Percentiles rank a stretch among this genome's conserved stretches.
Evolutionary conservation across 352 stramenopile species (phyloP).

Genomic region (Phytophthora cactorum): DNA sequence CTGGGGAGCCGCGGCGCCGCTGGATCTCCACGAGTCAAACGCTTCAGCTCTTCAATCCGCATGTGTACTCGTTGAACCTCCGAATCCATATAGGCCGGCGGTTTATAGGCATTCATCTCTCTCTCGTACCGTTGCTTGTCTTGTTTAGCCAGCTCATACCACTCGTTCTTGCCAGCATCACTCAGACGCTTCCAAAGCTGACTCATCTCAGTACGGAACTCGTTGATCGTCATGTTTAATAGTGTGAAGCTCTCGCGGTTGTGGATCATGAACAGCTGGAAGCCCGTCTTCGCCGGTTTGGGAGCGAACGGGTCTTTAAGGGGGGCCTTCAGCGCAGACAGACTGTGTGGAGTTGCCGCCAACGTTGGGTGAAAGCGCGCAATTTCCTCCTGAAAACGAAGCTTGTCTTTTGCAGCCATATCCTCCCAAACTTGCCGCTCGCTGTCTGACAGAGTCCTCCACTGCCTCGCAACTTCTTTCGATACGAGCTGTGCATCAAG

Average conservation of each 20-base stretch:
- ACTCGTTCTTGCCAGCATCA: conserved; percentile 50
- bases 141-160: conserved; percentile 52
- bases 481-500: conserved; percentile 52
- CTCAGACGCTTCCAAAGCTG: conserved; percentile 54
- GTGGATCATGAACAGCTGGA: conserved; percentile 68
- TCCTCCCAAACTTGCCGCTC: conserved; percentile 58
- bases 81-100: conserved; percentile 42
- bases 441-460: conserved; percentile 46
- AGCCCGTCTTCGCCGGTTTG: conserved; percentile 54
- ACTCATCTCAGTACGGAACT: conserved; percentile 64
- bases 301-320: conserved; percentile 51
- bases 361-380: conserved; percentile 37
- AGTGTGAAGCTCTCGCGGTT: conserved; percentile 62
- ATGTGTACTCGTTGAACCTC: conserved; percentile 27
- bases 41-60: conserved; percentile 48
- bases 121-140: conserved; percentile 54
- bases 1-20: conserved; percentile 47
- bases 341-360: conserved; percentile 2
- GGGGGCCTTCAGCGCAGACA: background rate
- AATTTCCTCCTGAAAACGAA: conserved; percentile 62
- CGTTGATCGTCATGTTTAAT: conserved; percentile 59
- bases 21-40: conserved; percentile 32
- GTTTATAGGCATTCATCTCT: conserved; percentile 59
- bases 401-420: conserved; percentile 52
- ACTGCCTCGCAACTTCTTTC: conserved; percentile 55